Evolutionary conservation across 2,329 filamentous ascomycete genomes (phyloP), one percentile per base, ranked within the genome.

Genomic region (Fusarium kyushuense): DNA sequence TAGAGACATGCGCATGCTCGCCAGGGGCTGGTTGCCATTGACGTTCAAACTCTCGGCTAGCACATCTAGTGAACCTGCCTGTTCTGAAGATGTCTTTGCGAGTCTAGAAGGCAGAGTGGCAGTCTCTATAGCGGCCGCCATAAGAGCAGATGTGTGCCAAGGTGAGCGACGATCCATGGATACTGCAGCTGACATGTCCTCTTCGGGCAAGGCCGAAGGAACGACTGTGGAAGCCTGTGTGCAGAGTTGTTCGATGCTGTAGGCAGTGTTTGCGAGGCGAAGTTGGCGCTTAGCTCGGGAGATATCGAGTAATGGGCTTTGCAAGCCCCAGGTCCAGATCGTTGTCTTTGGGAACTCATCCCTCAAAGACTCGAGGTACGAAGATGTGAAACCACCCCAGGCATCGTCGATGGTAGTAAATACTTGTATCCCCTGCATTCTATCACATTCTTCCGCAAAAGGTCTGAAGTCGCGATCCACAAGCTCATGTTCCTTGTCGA

Each of bases 391-490:
- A 1, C 92, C 92, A 64, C 89, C 91, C 92, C 92, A 96, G 14
- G 90, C 91, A 79, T 94, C 92, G 75, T 95, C 92, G 8, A 89
- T 80, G 6, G 87, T 86, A 4, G 90, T 84, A 63, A 94, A 86
- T 13, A 94, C 76, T 77, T 98, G 95, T 19, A 99, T 83, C 1
- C 91, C 95, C 78, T 97, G 94, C 80, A 98, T 85, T 56, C 93
- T 90, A 78, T 99, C 96, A 69, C 94, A 96, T 79, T 98, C 96
- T 80, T 99, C 96, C 4, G 90, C 88, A 76, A 97, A 97, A 0
- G 90, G 90, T 36, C 96, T 86, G 69, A 97, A 82, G 77, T 99
- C 95, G n/a, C 94, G 87, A 76, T 99, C 96, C 6, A 97, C 82
- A 7, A 98, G 79, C 72, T 97, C 95, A 70, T 94, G 89, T 73